phyloP scores from a whole-genome alignment of 768 basidiomycete species.

The Porphyrellus cyaneotinctus region DNA sequence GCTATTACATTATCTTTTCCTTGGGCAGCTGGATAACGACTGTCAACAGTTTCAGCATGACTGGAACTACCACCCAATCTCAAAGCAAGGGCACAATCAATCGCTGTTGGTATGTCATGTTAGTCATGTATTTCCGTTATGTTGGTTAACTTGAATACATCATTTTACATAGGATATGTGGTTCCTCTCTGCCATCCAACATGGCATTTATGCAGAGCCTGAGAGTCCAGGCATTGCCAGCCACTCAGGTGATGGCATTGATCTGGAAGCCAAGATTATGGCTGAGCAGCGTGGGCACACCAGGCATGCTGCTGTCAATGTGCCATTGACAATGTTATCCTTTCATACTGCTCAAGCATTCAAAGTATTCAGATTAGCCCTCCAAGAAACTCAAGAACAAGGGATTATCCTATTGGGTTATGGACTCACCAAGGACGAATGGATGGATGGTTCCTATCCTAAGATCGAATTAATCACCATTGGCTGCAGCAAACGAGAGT shows the following conservation, averaged over 20 bases:
- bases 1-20: slow-evolving; percentile 42
- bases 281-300: not conserved
- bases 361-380: not conserved
- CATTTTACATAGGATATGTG: not conserved
- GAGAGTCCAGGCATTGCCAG: not conserved
- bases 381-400: not conserved
- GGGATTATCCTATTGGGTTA: slow-evolving; percentile 5
- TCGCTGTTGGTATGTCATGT: not conserved
- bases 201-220: not conserved
- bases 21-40: slow-evolving; percentile 35
- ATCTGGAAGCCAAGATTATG: not conserved
- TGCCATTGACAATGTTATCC: not conserved
- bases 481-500: not conserved
- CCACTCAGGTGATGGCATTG: too few relatives aligned
- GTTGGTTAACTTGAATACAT: accelerated
- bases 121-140: too few relatives aligned
- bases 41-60: slow-evolving; percentile 17
- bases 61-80: slow-evolving; percentile 41
- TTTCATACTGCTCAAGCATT: not conserved
- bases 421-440: slow-evolving; percentile 6
- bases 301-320: not conserved
- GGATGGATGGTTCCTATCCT: not conserved
- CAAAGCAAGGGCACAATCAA: not conserved
- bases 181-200: not conserved
- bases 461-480: slow-evolving; percentile 4